These are phyloP conservation scores for Talaromyces proteolyticus DNA, from an alignment of 495 filamentous ascomycete species.

Conservation along the genomic window DNA sequence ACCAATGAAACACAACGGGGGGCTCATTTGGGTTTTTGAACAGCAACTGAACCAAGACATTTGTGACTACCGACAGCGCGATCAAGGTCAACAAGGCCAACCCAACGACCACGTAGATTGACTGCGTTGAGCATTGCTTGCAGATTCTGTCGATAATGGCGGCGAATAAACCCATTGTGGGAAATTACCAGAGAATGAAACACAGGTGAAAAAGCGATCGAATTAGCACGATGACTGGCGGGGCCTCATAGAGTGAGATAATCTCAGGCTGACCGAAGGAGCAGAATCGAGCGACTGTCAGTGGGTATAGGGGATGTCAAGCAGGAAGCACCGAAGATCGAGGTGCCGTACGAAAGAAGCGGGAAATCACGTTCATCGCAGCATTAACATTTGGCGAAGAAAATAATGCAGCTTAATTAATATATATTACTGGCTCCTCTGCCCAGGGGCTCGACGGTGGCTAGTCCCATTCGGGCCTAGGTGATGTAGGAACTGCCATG, in stretches of 20 bases:
- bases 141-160: constrained; percentile 21
- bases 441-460: no score
- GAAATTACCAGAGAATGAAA: constrained; percentile 4
- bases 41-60: constrained; percentile 63
- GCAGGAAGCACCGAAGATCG: no score
- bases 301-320: no score
- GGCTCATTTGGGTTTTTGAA: constrained; percentile 69
- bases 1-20: constrained; percentile 78
- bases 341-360: no score
- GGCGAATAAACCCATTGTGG: constrained; percentile 18
- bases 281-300: no score
- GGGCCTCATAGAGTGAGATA: background rate
- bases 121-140: constrained; percentile 28
- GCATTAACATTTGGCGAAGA: no score
- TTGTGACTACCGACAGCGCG: constrained; percentile 49
- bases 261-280: no score
- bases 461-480: no score
- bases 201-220: constrained; percentile 9
- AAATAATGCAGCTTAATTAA: no score
- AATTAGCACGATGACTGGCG: background rate
- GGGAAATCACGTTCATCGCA: no score
- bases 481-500: no score
- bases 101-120: constrained; percentile 20
- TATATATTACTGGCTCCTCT: no score
- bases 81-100: constrained; percentile 31